Base-by-base conservation (phyloP, 306 rosid genomes). In the Dalbergia cochinchinensis region DNA sequence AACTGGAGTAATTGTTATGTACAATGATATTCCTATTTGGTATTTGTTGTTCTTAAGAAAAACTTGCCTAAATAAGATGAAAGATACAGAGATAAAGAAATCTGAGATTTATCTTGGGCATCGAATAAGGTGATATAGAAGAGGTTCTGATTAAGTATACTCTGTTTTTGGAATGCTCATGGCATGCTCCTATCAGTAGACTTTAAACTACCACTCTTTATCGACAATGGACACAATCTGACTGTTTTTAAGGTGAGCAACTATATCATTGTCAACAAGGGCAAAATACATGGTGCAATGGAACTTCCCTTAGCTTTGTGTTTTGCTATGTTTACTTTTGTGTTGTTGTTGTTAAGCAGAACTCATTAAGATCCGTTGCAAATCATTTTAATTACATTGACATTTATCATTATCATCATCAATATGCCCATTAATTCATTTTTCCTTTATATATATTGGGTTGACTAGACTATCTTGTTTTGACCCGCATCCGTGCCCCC, bases 41-140 rank as follows among this genome's bases (percentile, higher is more conserved):
- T 34, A 45, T 50, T 50, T 76, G 18, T 59, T 76, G 73, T 35
- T 34, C 65, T 22, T 78, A 6, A 53, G 33, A 67, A 57, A 39
- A 20, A 11, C 31, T 50, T 44, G 10, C 13, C 50, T 35, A 9
- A 26, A 7, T 15, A 69, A 14, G 57, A 44, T 58, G 13, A 6
- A 63, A 71, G 20, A 22, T 51, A n/a, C 12, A 31, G 44, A 22
- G 72, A 60, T 59, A 10, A 35, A 19, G 67, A 35, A 65, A 16
- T 41, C 74, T 54, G 67, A 53, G 12, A 73, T 42, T 53, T 26
- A 47, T 74, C 66, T 18, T 51, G n/a, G 14, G 7, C 15, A 39
- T 39, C 41, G 60, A 58, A 14, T 67, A 55, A 42, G 39, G 66
- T 26, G 22, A 8, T 11, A 20, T 65, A 66, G 39, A 16, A 63